These are phyloP conservation scores for Neurospora sp. DNA, from an alignment of 495 filamentous ascomycete genomes.

Conservation along the genomic window DNA sequence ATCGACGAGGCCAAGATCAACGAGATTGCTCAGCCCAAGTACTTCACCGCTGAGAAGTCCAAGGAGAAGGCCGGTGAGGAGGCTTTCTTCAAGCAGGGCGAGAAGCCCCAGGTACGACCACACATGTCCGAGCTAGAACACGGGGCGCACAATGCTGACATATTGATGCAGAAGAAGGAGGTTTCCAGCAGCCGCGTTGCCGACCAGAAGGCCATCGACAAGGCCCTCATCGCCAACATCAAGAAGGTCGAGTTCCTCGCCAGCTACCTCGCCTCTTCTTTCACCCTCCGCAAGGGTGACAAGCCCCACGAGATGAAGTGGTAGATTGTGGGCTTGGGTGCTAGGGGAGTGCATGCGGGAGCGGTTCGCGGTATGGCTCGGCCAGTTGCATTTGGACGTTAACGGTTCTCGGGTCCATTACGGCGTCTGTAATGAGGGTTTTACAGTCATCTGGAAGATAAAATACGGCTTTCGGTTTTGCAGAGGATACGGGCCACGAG, in stretches of 20 bases:
- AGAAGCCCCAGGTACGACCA: slow-evolving; percentile 82
- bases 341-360: slow-evolving; percentile 25
- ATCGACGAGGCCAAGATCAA: slow-evolving; percentile 74
- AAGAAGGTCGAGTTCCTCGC: slow-evolving; percentile 89
- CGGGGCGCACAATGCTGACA: slow-evolving; percentile 16
- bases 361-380: slow-evolving; percentile 40
- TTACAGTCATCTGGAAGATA: slow-evolving; percentile 42
- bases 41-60: slow-evolving; percentile 93
- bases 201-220: slow-evolving; percentile 97
- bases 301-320: slow-evolving; percentile 97
- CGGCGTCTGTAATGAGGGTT: slow-evolving; percentile 49
- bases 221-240: slow-evolving; percentile 79
- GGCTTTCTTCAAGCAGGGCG: slow-evolving; percentile 97
- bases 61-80: slow-evolving; percentile 85
- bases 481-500: slow-evolving; percentile 23
- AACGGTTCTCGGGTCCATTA: slow-evolving; percentile 44
- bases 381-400: slow-evolving; percentile 49
- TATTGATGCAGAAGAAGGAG: slow-evolving; percentile 76
- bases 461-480: slow-evolving; percentile 25
- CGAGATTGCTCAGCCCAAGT: slow-evolving; percentile 72
- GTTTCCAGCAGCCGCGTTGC: slow-evolving; percentile 76
- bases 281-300: slow-evolving; percentile 96
- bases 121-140: not conserved
- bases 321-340: slow-evolving; percentile 37
- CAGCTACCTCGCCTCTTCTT: slow-evolving; percentile 82